A percentile compares a stretch with the other conserved stretches of the same genome.
These are phyloP conservation scores for Xylariaceae sp. DNA, from an alignment of 2,329 filamentous ascomycete genomes.

Conservation along the genomic window DNA sequence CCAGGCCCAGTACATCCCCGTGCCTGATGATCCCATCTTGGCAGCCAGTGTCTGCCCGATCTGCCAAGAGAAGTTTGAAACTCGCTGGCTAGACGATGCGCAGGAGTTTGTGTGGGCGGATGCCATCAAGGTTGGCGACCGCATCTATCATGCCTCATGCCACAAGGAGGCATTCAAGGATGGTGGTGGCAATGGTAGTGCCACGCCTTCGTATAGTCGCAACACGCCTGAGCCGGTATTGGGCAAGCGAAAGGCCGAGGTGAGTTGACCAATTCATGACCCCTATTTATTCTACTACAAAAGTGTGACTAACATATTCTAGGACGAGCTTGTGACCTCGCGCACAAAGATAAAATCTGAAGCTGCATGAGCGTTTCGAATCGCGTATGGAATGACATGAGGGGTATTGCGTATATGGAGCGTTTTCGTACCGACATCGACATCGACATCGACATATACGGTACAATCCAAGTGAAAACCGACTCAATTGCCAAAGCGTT, in stretches of 20 bases:
- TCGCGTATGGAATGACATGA: conserved; percentile 5
- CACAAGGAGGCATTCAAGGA: conserved; percentile 75
- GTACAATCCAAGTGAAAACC: too few relatives aligned
- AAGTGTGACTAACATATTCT: conserved; percentile 22
- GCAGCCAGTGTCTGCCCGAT: conserved; percentile 82
- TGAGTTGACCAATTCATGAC: conserved; percentile 31
- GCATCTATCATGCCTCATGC: conserved; percentile 87
- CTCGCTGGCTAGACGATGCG: conserved; percentile 83
- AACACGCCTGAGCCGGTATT: conserved; percentile 60
- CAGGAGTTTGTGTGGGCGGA: conserved; percentile 98
- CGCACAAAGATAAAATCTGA: conserved; percentile 31
- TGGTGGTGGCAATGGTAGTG: conserved; percentile 50
- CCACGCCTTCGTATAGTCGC: conserved; percentile 36
- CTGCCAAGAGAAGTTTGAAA: conserved; percentile 92
- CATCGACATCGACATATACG: too few relatives aligned
- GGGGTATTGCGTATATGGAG: too few relatives aligned
- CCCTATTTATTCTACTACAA: not conserved
- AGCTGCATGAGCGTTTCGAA: conserved; percentile 13
- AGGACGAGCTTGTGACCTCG: conserved; percentile 30
- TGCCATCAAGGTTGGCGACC: conserved; percentile 68
- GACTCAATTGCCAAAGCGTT: not conserved
- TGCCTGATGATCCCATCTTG: conserved; percentile 70
- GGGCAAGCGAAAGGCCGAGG: conserved; percentile 72
- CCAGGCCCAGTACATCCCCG: conserved; percentile 69
- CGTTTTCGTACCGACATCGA: too few relatives aligned